Percentiles rank a stretch among this genome's conserved stretches.
These are phyloP conservation scores for Eucalyptus pauciflora DNA, from an alignment of 345 rosid genomes.

Conservation along the genomic window DNA sequence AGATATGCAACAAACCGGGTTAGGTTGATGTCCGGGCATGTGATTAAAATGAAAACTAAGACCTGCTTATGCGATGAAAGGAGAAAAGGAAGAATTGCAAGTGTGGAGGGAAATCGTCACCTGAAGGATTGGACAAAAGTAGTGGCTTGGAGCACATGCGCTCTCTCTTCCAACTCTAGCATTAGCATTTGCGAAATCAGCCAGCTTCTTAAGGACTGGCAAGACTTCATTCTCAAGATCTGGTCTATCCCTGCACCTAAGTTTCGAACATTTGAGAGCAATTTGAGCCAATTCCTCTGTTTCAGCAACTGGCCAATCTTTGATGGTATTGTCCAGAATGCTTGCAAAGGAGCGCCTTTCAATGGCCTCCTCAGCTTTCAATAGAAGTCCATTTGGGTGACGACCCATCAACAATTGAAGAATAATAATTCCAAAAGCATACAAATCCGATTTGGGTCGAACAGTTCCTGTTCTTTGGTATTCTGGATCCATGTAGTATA, in stretches of 20 bases:
- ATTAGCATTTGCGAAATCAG: conserved; percentile 41
- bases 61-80: not conserved
- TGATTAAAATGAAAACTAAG: not conserved
- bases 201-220: conserved; percentile 58
- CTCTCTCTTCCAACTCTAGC: conserved; percentile 31
- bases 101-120: conserved; percentile 10
- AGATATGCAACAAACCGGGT: not conserved
- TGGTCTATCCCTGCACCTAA: conserved; percentile 86
- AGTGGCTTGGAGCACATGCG: conserved; percentile 44
- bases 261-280: conserved; percentile 60
- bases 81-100: not conserved
- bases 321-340: conserved; percentile 48
- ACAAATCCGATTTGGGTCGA: conserved; percentile 85
- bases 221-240: conserved; percentile 70
- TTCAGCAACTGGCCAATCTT: conserved; percentile 72
- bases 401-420: conserved; percentile 59
- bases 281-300: conserved; percentile 52
- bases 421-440: conserved; percentile 64
- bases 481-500: conserved; percentile 86
- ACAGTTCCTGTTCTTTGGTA: conserved; percentile 80
- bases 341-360: conserved; percentile 35
- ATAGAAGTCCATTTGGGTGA: conserved; percentile 55
- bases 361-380: conserved; percentile 50
- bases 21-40: not conserved
- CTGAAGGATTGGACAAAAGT: conserved; percentile 81